Base-by-base conservation (phyloP, 1,284 basidiomycete species). In the Chalciporus piperatoides region DNA sequence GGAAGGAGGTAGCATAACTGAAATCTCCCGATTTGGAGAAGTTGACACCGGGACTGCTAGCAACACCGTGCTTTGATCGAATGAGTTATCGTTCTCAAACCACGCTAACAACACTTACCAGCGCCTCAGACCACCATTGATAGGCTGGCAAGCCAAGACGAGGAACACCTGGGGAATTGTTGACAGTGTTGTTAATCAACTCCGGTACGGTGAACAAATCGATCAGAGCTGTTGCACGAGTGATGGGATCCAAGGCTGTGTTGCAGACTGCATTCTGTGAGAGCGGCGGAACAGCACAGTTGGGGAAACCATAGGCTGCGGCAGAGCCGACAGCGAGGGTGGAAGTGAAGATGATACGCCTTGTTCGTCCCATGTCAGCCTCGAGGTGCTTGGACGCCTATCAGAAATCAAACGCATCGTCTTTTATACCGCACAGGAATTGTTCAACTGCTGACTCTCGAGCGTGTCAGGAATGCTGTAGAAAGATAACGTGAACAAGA, bases 1-100 rank as follows among this genome's bases (percentile, higher is more conserved):
- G 79, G 64, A 82, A 81, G 2, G 78, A 80, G 1, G 79, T 80
- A 1, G 79, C 78, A 53, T 67, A 75, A 56, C 76, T 78, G 61
- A 79, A 82, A 27, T 75, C 58, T 33, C 79, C 79, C 1, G 72
- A 63, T 0, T 65, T 24, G 0, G 77, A 69, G 56, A 80, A 82
- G 6, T 63, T 68, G 3, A 79, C 76, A 33, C 79, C 79, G 12
- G 75, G 78, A 56, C 77, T 79, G 0, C 14, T 12, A 2, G 78
- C 78, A 11, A 81, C 74, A 21, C 80, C 79, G 41, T 81, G 79
- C 78, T 79, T 24, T 11, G 27, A 33, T 19, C 17, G 4, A 45
- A 28, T 35, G 25, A 15, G 39, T 27, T 14, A 44, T 15, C 14
- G 11, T 17, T 40, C 36, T 43, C 2, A 28, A 15, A n/a, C 33